phyloP scores from a whole-genome alignment of 257 asterid species.

The Galeopsis tetrahit region DNA sequence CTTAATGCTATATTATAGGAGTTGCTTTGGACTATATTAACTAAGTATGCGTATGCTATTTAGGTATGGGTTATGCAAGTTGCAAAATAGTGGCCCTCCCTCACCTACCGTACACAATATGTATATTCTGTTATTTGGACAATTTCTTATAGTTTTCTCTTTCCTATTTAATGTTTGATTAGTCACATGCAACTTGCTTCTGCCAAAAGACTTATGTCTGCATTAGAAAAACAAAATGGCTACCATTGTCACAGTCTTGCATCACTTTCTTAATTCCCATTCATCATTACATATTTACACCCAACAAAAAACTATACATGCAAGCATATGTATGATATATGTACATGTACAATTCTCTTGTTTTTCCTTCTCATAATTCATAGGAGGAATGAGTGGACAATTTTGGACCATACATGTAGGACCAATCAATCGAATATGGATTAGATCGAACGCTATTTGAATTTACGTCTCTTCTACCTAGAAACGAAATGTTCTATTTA shows the following conservation, averaged over 20 bases:
- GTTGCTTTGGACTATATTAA: conserved; percentile 25
- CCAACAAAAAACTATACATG: not conserved
- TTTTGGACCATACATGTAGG: not conserved
- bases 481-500: not conserved
- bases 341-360: no score
- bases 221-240: conserved; percentile 31
- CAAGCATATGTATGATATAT: not conserved
- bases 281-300: conserved; percentile 21
- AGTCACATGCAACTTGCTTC: conserved; percentile 56
- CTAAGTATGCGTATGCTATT: conserved; percentile 24
- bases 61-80: conserved; percentile 48
- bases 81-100: conserved; percentile 27
- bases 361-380: not conserved
- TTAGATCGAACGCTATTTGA: no score
- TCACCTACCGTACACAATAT: conserved; percentile 33
- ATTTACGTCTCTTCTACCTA: not conserved
- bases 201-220: conserved; percentile 43
- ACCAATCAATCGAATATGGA: no score
- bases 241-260: conserved; percentile 47
- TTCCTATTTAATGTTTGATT: conserved; percentile 25
- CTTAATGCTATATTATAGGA: conserved; percentile 28
- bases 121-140: conserved; percentile 30
- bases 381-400: not conserved
- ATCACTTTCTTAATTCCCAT: conserved; percentile 12
- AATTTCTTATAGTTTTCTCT: conserved; percentile 16